A percentile compares a stretch with the other conserved stretches of the same genome.
Evolutionary conservation across 257 asterid genomes (phyloP).

Genomic region (Apocynum venetum): DNA sequence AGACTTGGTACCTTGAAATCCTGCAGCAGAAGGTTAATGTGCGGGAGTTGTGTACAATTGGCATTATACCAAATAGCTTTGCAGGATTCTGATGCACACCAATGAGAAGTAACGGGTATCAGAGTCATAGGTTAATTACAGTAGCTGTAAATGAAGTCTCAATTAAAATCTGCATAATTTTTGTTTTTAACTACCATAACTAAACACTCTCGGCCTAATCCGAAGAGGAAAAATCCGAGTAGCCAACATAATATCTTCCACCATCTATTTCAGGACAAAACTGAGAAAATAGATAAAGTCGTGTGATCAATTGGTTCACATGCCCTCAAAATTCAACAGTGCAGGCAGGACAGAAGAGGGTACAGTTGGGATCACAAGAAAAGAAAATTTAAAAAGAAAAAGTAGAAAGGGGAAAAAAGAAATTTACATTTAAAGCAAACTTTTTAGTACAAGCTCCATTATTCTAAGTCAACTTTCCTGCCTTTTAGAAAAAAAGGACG

Average conservation of each 20-base stretch:
- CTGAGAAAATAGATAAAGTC: constrained; percentile 14
- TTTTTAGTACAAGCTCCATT: constrained; percentile 30
- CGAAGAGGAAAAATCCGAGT: not conserved
- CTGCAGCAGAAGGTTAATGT: too few relatives aligned
- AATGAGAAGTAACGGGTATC: too few relatives aligned
- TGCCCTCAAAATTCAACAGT: constrained; percentile 5
- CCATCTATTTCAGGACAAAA: constrained; percentile 2
- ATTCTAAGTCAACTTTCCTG: constrained; percentile 29
- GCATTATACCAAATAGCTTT: too few relatives aligned
- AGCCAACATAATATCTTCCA: not conserved
- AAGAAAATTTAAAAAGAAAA: not conserved
- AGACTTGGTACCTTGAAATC: too few relatives aligned
- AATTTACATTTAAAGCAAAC: constrained; percentile 40
- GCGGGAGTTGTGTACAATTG: too few relatives aligned
- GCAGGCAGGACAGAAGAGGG: not conserved
- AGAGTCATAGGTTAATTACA: too few relatives aligned
- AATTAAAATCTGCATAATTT: not conserved
- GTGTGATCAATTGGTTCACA: constrained; percentile 2
- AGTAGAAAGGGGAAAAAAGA: not conserved
- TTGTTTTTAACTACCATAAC: not conserved
- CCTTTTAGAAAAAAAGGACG: constrained; percentile 11
- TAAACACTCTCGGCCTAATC: not conserved
- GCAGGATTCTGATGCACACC: too few relatives aligned
- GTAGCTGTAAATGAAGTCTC: too few relatives aligned
- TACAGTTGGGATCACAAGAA: constrained; percentile 19